A percentile compares a stretch with the other conserved stretches of the same genome.
phyloP scores from a whole-genome alignment of 2,329 filamentous ascomycete genomes.

The Botrytis pseudocinerea region DNA sequence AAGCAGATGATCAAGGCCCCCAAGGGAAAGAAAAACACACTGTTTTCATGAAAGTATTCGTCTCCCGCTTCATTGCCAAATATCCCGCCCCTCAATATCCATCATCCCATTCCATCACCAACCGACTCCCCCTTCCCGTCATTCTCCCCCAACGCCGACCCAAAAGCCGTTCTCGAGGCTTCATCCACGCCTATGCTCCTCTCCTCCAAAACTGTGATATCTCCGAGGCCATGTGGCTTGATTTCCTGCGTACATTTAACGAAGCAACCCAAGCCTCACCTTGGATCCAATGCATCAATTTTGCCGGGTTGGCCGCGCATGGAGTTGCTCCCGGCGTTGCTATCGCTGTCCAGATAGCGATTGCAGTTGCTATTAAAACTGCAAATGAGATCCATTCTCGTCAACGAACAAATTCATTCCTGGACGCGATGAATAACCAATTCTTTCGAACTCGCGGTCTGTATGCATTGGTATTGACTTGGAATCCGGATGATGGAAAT shows the following conservation, averaged over 20 bases:
- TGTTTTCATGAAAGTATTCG: not conserved
- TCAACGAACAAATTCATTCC: slow-evolving; percentile 48
- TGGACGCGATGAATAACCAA: slow-evolving; percentile 56
- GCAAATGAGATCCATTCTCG: slow-evolving; percentile 42
- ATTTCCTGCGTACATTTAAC: not conserved
- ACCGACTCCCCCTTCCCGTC: not conserved
- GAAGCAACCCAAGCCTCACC: not conserved
- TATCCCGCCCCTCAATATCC: not conserved
- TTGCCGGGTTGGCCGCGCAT: not conserved
- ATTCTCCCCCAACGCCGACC: not conserved
- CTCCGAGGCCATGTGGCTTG: not conserved
- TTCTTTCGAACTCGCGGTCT: slow-evolving; percentile 59
- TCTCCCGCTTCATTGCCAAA: not conserved
- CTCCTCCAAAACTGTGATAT: not conserved
- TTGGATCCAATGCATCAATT: not conserved
- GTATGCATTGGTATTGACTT: slow-evolving; percentile 56
- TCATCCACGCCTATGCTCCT: not conserved
- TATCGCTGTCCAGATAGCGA: slow-evolving; percentile 41
- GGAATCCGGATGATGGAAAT: slow-evolving; percentile 45
- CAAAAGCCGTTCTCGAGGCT: not conserved
- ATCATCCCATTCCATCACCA: not conserved
- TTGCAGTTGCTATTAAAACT: slow-evolving; percentile 46
- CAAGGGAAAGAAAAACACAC: slow-evolving; percentile 2
- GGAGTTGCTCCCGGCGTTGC: not conserved
- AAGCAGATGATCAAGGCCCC: not conserved